Evolutionary conservation across 345 rosid genomes (phyloP).

Genomic region (Murraya paniculata): DNA sequence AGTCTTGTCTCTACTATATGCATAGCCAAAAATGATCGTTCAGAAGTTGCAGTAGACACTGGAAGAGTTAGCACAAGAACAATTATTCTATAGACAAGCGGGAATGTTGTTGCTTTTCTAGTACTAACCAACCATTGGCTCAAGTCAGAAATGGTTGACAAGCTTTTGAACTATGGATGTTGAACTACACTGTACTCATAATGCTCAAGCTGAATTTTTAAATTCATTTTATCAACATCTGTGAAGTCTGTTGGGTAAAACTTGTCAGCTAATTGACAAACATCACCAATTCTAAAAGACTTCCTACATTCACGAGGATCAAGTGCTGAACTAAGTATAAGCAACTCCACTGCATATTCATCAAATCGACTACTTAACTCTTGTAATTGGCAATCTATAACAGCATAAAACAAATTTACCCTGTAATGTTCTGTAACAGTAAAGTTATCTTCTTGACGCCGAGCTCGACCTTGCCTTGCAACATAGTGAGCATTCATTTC

Average conservation of each 20-base stretch:
- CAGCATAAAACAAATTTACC: background rate
- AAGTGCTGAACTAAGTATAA: background rate
- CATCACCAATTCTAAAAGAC: background rate
- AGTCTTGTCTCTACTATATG: background rate
- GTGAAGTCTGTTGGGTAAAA: background rate
- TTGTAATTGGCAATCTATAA: background rate
- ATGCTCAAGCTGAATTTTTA: background rate
- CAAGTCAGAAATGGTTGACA: background rate
- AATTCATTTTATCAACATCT: background rate
- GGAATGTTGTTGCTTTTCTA: background rate
- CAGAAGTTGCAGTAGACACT: background rate
- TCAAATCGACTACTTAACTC: background rate
- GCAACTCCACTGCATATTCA: background rate
- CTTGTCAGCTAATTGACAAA: background rate
- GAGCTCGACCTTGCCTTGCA: background rate
- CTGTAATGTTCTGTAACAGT: fast-evolving
- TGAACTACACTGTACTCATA: background rate
- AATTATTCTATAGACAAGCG: background rate
- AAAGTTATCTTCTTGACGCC: background rate
- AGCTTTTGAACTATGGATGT: background rate
- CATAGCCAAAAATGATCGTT: background rate
- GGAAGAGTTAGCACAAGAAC: background rate
- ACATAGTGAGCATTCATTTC: background rate
- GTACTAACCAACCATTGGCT: background rate
- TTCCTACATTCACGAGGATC: background rate